Conservation (phyloP, 2,329 filamentous ascomycete species). For the Penicillium sp. region DNA sequence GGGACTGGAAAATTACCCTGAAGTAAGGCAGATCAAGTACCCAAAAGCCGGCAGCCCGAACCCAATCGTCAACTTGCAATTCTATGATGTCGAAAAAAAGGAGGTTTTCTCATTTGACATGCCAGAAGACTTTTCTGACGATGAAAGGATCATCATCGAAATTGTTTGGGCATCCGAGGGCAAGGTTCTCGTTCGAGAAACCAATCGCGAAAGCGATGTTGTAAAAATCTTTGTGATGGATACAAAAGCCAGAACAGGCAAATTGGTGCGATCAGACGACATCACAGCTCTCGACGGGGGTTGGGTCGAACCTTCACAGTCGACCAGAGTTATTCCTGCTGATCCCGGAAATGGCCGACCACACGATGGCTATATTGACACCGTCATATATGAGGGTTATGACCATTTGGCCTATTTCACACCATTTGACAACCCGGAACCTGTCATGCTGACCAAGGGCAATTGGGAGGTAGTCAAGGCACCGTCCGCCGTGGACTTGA, state of each 20-base stretch:
- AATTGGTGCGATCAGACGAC: constrained; percentile 75
- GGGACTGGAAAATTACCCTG: constrained; percentile 85
- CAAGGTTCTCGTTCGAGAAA: constrained; percentile 84
- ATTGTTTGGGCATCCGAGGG: constrained; percentile 81
- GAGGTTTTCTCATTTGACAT: constrained; percentile 80
- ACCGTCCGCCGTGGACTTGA: constrained; percentile 79
- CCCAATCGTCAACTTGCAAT: constrained; percentile 80
- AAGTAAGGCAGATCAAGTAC: constrained; percentile 91
- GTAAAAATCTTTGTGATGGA: constrained; percentile 85
- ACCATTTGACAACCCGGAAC: constrained; percentile 78
- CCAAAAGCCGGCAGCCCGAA: constrained; percentile 95
- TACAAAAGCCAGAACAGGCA: constrained; percentile 68
- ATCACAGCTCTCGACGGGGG: constrained; percentile 85
- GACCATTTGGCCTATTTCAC: constrained; percentile 94
- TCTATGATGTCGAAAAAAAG: constrained; percentile 77
- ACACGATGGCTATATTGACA: constrained; percentile 90
- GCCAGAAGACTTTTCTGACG: constrained; percentile 71
- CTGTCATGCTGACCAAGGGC: constrained; percentile 81
- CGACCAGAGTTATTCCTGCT: constrained; percentile 81
- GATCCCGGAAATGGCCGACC: constrained; percentile 72
- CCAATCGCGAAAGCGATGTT: constrained; percentile 90
- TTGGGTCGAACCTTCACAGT: constrained; percentile 93
- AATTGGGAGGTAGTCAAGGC: constrained; percentile 88
- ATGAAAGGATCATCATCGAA: constrained; percentile 87
- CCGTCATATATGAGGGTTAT: constrained; percentile 78